A percentile compares a stretch with the other conserved stretches of the same genome.
Conservation (phyloP, 306 rosid genomes). For the Gastrolobium bilobum region DNA sequence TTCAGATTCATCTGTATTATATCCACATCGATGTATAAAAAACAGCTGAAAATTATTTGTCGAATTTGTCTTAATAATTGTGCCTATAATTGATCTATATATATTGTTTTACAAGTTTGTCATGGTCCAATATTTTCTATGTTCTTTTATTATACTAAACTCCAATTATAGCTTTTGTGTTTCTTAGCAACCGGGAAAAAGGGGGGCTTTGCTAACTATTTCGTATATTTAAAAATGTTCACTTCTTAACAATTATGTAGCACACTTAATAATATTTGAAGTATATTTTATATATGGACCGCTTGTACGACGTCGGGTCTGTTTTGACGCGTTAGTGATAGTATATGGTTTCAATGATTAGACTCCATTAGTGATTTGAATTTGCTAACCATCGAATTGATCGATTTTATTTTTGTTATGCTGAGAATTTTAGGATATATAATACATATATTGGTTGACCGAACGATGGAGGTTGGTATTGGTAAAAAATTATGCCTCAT, state of each 20-base stretch:
- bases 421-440: too few relatives aligned
- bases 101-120: background rate
- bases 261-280: background rate
- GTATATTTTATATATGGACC: conserved; percentile 10
- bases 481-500: too few relatives aligned
- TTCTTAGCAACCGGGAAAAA: conserved; percentile 30
- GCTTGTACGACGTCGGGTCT: background rate
- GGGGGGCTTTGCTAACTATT: background rate
- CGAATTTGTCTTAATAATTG: conserved; percentile 30
- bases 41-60: background rate
- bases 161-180: background rate
- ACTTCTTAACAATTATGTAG: conserved; percentile 1
- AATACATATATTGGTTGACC: too few relatives aligned
- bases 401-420: too few relatives aligned
- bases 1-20: background rate
- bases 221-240: background rate
- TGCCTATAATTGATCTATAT: conserved; percentile 22
- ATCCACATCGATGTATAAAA: background rate
- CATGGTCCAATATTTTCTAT: background rate
- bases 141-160: background rate
- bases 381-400: too few relatives aligned
- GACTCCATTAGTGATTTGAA: too few relatives aligned
- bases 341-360: too few relatives aligned
- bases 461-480: too few relatives aligned
- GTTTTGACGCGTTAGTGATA: background rate